Evolutionary conservation across 2,329 filamentous ascomycete species (phyloP).

Genomic region (Mollisiaceae sp.): DNA sequence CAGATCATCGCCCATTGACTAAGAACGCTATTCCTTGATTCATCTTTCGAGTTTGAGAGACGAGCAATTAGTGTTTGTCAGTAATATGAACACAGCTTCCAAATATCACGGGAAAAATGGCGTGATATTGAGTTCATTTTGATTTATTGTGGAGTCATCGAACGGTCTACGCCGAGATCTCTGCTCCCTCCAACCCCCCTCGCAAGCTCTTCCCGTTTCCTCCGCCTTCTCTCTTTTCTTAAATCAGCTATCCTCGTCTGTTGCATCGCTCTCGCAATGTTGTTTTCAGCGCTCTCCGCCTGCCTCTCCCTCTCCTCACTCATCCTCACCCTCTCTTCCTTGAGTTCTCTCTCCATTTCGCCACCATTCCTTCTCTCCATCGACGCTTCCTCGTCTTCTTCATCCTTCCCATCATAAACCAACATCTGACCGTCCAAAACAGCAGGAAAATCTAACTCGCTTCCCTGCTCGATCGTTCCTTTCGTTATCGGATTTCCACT

Average conservation of each 20-base stretch:
- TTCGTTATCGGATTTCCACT: background rate
- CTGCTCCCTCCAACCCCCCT: background rate
- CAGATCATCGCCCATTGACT: background rate
- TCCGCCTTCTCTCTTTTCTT: background rate
- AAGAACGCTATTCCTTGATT: no score
- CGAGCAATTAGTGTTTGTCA: no score
- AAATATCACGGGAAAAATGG: background rate
- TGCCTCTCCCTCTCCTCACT: background rate
- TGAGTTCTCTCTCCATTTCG: background rate
- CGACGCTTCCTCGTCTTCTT: background rate
- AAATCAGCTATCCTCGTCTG: background rate
- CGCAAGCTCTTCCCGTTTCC: background rate
- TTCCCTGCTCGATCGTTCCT: constrained; percentile 8
- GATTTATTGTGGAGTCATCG: background rate
- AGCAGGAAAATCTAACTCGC: constrained; percentile 8
- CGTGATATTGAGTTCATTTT: background rate
- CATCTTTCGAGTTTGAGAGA: no score
- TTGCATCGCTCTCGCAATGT: background rate
- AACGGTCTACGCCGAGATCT: constrained; percentile 3
- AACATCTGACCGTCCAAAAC: constrained; percentile 5
- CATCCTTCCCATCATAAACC: background rate
- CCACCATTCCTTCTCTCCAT: background rate
- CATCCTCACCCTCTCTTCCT: background rate
- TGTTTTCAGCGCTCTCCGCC: background rate
- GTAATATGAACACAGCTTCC: no score